Evolutionary conservation across 1,284 basidiomycete species (phyloP).

Genomic region (Leccinum solheimii): DNA sequence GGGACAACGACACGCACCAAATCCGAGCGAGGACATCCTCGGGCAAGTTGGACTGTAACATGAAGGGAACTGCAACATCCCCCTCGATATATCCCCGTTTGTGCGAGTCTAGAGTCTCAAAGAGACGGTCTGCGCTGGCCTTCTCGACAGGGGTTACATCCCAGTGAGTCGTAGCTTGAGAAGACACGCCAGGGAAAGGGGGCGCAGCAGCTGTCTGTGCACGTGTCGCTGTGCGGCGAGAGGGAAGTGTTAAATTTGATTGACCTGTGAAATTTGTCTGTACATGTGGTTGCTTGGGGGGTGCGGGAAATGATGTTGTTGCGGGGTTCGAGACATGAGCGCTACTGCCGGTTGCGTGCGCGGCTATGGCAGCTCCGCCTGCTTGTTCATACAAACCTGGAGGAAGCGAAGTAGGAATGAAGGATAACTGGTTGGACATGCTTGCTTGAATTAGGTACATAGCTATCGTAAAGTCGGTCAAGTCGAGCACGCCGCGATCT

Average conservation of each 20-base stretch:
- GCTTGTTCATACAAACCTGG: slow-evolving; percentile 90
- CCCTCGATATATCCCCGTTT: slow-evolving; percentile 87
- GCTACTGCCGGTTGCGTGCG: slow-evolving; percentile 64
- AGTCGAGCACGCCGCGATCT: slow-evolving; percentile 86
- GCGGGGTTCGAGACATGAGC: slow-evolving; percentile 54
- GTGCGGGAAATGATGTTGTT: slow-evolving; percentile 37
- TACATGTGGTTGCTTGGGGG: slow-evolving; percentile 35
- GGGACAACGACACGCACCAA: slow-evolving; percentile 61
- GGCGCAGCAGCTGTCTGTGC: slow-evolving; percentile 22
- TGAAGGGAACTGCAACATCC: slow-evolving; percentile 93
- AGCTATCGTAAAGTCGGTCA: slow-evolving; percentile 92
- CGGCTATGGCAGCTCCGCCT: slow-evolving; percentile 47
- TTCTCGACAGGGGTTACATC: slow-evolving; percentile 87
- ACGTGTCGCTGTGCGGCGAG: slow-evolving; percentile 21
- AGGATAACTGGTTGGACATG: slow-evolving; percentile 80
- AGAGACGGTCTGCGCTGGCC: slow-evolving; percentile 77
- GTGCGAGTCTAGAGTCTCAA: slow-evolving; percentile 78
- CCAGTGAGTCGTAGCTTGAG: slow-evolving; percentile 53
- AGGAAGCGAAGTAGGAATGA: slow-evolving; percentile 81
- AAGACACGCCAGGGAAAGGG: slow-evolving; percentile 29
- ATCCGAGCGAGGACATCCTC: slow-evolving; percentile 86
- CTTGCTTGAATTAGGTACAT: slow-evolving; percentile 95
- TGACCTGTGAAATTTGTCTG: slow-evolving; percentile 70
- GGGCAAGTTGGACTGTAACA: slow-evolving; percentile 88
- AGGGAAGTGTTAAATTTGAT: slow-evolving; percentile 19